These are phyloP conservation scores for Colletotrichum eremochloae DNA, from an alignment of 2,329 filamentous ascomycete genomes.

Conservation along the genomic window DNA sequence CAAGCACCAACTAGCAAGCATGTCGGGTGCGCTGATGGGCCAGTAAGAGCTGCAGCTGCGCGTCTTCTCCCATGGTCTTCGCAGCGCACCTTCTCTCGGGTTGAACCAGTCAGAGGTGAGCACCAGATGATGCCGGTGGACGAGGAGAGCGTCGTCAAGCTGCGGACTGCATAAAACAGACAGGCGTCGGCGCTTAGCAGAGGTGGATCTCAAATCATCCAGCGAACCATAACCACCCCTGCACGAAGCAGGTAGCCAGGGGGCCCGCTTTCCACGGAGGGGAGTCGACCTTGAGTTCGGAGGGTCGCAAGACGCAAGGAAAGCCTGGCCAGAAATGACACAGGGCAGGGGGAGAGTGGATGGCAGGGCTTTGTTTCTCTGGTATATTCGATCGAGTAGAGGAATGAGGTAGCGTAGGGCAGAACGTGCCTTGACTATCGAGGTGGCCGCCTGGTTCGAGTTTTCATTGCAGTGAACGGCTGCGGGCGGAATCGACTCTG, in stretches of 20 bases:
- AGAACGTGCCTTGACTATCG: not conserved
- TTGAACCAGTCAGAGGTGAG: slow-evolving; percentile 50
- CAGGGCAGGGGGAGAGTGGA: not conserved
- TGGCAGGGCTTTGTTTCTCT: not conserved
- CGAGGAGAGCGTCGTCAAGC: slow-evolving; percentile 45
- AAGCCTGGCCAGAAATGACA: slow-evolving; percentile 8
- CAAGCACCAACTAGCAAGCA: slow-evolving; percentile 34
- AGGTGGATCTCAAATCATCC: slow-evolving; percentile 58
- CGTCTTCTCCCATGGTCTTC: slow-evolving; percentile 49
- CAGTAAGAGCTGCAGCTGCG: slow-evolving; percentile 54
- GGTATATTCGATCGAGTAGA: not conserved
- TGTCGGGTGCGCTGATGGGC: slow-evolving; percentile 36
- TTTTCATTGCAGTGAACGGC: not conserved
- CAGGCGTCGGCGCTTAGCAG: slow-evolving; percentile 71
- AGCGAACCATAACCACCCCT: slow-evolving; percentile 55
- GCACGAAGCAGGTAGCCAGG: slow-evolving; percentile 48
- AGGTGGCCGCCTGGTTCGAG: not conserved
- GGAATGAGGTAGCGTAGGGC: not conserved
- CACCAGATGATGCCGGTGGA: slow-evolving; percentile 48
- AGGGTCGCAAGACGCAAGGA: slow-evolving; percentile 19
- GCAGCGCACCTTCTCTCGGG: slow-evolving; percentile 37
- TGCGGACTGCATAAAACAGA: slow-evolving; percentile 62
- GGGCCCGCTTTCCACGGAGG: slow-evolving; percentile 11
- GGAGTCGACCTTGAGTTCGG: slow-evolving; percentile 10
- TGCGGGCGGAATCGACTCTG: not conserved